Evolutionary conservation across 495 filamentous ascomycete genomes (phyloP), one percentile per base, ranked within the genome.

Genomic region (Neurospora sp.): DNA sequence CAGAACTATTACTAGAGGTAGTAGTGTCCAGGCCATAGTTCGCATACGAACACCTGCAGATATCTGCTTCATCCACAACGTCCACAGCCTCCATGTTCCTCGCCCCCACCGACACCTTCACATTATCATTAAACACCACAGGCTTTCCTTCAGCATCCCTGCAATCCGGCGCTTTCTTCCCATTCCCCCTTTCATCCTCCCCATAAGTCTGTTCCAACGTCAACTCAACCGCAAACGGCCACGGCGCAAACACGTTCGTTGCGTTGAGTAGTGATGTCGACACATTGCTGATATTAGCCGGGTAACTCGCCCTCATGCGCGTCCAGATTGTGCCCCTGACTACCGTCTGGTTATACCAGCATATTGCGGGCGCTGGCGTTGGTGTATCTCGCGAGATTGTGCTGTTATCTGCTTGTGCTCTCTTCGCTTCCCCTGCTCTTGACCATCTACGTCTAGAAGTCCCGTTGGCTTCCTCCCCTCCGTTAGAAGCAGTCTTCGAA

Each of bases 271-370:
- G 35, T 44, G 69, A 38, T 7, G 41, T 45, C 1, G 69, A 8
- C 37, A 70, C 69, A 3, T 27, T 7, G 14, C 45, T 69, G 35
- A 77, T 74, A 3, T 69, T 71, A 10, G 77, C 70, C 5, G 85
- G 84, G 71, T 82, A 85, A 7, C 73, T 75, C 39, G 81, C 83
- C 27, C 77, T 75, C 78, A 81, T 81, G 69, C 83, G 83, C 27
- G 88, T 89, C 77, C 87, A 90, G 4, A 90, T 81, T 12, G 76
- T 83, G 1, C 79, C 87, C 27, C 82, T 75, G 75, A 90, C 80
- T 0, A 73, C 80, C 0, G 87, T 89, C 44, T 77, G 71, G 71
- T 85, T 85, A 79, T 83, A 90, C 73, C 80, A 83, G 79, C 89
- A 89, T 20, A 78, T 81, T 1, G 79, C 75, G 70, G 37, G 20